Evolutionary conservation across 192 early-diverging fungal genomes (phyloP).

Genomic region (Coemansia asiatica): DNA sequence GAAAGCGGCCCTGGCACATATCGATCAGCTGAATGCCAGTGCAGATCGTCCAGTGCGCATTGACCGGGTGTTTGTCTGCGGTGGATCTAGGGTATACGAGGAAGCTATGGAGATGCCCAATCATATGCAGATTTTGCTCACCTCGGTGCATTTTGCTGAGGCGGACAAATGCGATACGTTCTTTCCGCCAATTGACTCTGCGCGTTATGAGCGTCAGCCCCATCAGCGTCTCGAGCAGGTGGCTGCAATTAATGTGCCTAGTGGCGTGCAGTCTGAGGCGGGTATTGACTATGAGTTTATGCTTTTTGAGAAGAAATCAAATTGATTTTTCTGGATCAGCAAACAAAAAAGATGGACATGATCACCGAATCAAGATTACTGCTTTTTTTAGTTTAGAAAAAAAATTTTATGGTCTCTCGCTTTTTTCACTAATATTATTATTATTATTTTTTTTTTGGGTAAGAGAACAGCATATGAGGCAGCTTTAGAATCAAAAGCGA

Average conservation of each 20-base stretch:
- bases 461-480: no score
- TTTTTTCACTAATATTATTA: no score
- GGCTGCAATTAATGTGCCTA: constrained; percentile 41
- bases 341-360: background rate
- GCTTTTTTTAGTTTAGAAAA: background rate
- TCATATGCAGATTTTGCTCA: constrained; percentile 64
- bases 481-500: no score
- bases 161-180: constrained; percentile 75
- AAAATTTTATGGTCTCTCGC: constrained; percentile 4
- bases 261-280: constrained; percentile 54
- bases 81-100: constrained; percentile 75
- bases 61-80: constrained; percentile 74
- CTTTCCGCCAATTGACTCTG: constrained; percentile 63
- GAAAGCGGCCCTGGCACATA: constrained; percentile 44
- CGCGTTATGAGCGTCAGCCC: constrained; percentile 38
- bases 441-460: constrained; percentile 16
- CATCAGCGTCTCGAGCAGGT: constrained; percentile 58
- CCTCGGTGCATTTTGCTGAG: constrained; percentile 59
- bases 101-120: constrained; percentile 61
- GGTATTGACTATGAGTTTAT: constrained; percentile 64
- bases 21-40: constrained; percentile 37
- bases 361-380: constrained; percentile 4
- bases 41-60: constrained; percentile 11
- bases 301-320: constrained; percentile 43
- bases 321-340: constrained; percentile 2